These are phyloP conservation scores for Albifimbria verrucaria DNA, from an alignment of 2,329 filamentous ascomycete genomes.

Conservation along the genomic window DNA sequence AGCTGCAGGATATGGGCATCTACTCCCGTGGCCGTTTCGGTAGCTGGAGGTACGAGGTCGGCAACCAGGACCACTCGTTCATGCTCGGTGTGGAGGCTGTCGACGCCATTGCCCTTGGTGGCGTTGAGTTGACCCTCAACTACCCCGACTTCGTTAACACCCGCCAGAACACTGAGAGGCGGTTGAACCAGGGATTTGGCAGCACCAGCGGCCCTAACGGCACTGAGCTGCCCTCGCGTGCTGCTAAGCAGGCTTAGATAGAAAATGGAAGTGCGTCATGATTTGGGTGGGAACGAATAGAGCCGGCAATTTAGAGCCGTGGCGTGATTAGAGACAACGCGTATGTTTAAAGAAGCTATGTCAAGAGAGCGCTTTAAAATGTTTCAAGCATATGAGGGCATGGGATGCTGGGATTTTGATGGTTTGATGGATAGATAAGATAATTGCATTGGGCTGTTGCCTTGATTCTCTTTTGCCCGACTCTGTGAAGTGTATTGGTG, in stretches of 20 bases:
- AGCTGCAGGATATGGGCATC: slow-evolving; percentile 87
- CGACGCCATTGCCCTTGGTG: slow-evolving; percentile 84
- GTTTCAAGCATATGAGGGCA: neutral
- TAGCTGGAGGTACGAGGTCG: slow-evolving; percentile 95
- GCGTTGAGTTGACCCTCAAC: slow-evolving; percentile 89
- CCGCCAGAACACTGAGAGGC: slow-evolving; percentile 56
- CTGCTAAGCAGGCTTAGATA: neutral
- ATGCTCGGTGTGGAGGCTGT: slow-evolving; percentile 95
- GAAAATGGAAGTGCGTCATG: neutral
- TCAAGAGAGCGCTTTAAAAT: neutral
- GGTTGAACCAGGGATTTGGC: slow-evolving; percentile 42
- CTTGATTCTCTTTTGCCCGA: too few relatives aligned
- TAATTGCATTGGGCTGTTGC: too few relatives aligned
- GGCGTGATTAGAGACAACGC: neutral
- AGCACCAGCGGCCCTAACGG: slow-evolving; percentile 33
- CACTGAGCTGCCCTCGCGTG: slow-evolving; percentile 26
- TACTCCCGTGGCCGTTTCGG: slow-evolving; percentile 95
- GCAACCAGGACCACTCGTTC: slow-evolving; percentile 97
- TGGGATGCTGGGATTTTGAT: neutral
- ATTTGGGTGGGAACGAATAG: slow-evolving; percentile 21
- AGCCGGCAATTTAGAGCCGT: neutral
- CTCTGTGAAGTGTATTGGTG: too few relatives aligned
- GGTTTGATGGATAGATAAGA: too few relatives aligned
- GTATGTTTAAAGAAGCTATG: neutral
- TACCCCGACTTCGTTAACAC: slow-evolving; percentile 94